Evolutionary conservation across 2,329 filamentous ascomycete genomes (phyloP), one percentile per base, ranked within the genome.

Genomic region (Anthostomella pinea): DNA sequence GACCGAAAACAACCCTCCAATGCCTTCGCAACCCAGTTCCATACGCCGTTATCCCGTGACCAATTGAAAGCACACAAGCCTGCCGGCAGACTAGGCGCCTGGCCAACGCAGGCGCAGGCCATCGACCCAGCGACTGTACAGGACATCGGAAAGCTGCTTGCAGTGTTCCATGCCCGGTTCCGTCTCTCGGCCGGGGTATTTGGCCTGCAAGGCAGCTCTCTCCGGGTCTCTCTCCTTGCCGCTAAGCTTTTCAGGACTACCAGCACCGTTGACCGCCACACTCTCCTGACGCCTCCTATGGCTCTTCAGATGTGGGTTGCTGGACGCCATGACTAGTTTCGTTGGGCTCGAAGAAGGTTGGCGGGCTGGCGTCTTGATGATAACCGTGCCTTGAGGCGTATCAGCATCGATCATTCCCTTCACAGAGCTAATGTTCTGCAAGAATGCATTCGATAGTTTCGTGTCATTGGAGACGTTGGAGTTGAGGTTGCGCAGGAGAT

Each of bases 71-170:
- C n/a, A n/a, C n/a, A n/a, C n/a, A n/a, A n/a, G n/a, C n/a, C n/a
- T n/a, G n/a, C n/a, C n/a, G n/a, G n/a, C n/a, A n/a, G n/a, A 35
- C 34, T 34, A 56, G 29, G 44, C 27, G 15, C 66, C 67, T 3
- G 73, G 73, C 85, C 85, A 90, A 38, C 85, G 72, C 36, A 78
- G 74, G 46, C 82, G 81, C 52, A 97, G 68, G 2, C 88, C 89
- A 40, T 94, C 87, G 3, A 83, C 81, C 93, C 93, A 98, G 27
- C 91, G 79, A 11, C 83, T 80, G 65, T 96, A 97, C 14, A 98
- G 75, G 14, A 95, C 87, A 60, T 96, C 89, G 1, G 87, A 87
- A 23, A 97, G 72, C 58, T 95, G 81, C 57, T 88, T 87, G 48
- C 85, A 86, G 64, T 96, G 91, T 63, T 96, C 90, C 87, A 96